Percentiles rank a stretch among this genome's conserved stretches.
phyloP scores from a whole-genome alignment of 1,284 basidiomycete genomes.

The Boletus holoroseus region DNA sequence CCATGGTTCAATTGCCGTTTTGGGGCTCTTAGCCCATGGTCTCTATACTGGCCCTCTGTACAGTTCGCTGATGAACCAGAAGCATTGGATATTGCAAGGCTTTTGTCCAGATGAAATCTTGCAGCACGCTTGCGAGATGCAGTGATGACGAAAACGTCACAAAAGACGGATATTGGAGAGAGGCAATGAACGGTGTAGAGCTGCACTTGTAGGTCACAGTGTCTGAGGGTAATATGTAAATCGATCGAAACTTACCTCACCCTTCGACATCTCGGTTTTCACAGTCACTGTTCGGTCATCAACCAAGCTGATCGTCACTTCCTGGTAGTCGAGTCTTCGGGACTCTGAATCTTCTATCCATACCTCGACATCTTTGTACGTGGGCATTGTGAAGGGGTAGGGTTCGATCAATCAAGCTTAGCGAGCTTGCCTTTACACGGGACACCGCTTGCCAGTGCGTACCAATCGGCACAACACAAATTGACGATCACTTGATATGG shows the following conservation, averaged over 20 bases:
- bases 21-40: conserved; percentile 12
- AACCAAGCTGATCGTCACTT: conserved; percentile 10
- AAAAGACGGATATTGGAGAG: conserved; percentile 15
- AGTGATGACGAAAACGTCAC: conserved; percentile 15
- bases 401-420: neutral
- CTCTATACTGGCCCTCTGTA: neutral
- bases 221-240: neutral
- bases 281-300: conserved; percentile 12
- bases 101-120: conserved; percentile 16
- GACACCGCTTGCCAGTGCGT: no score
- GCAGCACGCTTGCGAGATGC: conserved; percentile 8
- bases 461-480: no score
- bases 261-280: conserved; percentile 10
- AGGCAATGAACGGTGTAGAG: conserved; percentile 17
- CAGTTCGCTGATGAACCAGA: conserved; percentile 11
- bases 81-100: neutral
- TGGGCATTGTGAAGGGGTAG: conserved; percentile 13
- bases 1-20: conserved; percentile 3
- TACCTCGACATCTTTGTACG: conserved; percentile 13
- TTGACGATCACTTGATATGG: no score
- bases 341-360: conserved; percentile 19
- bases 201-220: conserved; percentile 3
- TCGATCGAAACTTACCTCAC: conserved; percentile 12
- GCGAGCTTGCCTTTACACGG: conserved; percentile 1
- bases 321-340: conserved; percentile 5